Base-by-base conservation (phyloP, 164 flowering plant genomes). In the Warburgia ugandensis region DNA sequence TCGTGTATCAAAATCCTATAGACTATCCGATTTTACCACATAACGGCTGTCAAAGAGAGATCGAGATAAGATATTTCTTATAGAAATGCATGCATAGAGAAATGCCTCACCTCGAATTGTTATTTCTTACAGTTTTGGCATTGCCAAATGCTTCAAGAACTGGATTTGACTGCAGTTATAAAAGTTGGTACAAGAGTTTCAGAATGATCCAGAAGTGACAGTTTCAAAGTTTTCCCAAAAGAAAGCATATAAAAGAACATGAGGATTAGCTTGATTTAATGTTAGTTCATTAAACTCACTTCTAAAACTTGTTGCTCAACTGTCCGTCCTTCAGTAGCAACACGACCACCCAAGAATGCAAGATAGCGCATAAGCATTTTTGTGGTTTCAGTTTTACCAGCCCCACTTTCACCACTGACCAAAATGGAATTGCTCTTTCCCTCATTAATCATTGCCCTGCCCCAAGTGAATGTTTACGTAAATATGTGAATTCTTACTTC, bases 81-180 rank as follows among this genome's bases (percentile, higher is more conserved):
- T 22, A 42, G 25, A 20, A 16, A 20, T 16, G 17, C 14, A 20
- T 16, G 17, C 14, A 10, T 26, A 8, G 33, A 50, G 30, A 27
- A 42, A 43, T 57, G 47, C 36, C 75, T 73, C 63, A 83, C 91
- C 95, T 86, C 52, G 91, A 86, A 65, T 86, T 86, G 71, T 83
- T 83, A 55, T 86, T 86, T 55, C 77, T 70, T 48, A 76, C 83
- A 38, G 91, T 83, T 74, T 83, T 86, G 43, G 95, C 95, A 52
- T 86, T 86, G 58, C 95, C 95, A 72, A 86, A 86, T 48, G 95
- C 95, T 74, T 86, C 95, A 52, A 86, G 88, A 64, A 86, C 91
- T 58, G 92, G 88, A 75, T 86, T 83, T 55, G 95, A 86, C 95
- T 86, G 78, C 76, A 74, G 27, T 35, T 3, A 56, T 13, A 56